Base-by-base conservation (phyloP, 331 rosid genomes). In the Prunus yedoensis region DNA sequence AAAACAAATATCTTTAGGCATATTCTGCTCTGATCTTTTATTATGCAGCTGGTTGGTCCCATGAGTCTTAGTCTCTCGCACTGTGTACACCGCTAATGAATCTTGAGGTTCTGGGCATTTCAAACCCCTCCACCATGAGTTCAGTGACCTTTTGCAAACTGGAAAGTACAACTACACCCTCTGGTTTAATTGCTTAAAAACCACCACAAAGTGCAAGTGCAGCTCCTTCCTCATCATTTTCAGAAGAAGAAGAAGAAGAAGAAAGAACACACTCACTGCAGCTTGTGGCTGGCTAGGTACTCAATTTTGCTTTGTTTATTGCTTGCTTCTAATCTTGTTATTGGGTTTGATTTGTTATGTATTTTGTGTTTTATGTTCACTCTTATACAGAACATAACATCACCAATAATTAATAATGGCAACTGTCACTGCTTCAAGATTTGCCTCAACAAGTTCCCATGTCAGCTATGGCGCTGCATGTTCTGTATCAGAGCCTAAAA, bases 361-460 rank as follows among this genome's bases (percentile, higher is more conserved):
- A 4, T 65, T 15, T 10, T 38, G 9, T 38, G 2, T 38, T 38
- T 38, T 38, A 38, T 38, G 43, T 38, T 38, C 43, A 12, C 43
- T 20, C 15, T 27, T 79, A 79, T 77, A 23, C 86, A 76, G 79
- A 52, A 68, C 45, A 49, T 11, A 46, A 46, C n/a, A 25, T 14
- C 38, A 4, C 38, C 38, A 64, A 23, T 63, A 60, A 47, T 66
- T 68, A 30, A 2, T 41, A 2, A 88, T 91, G 96, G 90, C 89
- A 70, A 66, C 81, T 71, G 15, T 88, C 52, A 58, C 89, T 70
- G 89, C 83, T 73, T 82, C 93, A 58, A 82, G 77, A 66, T 52
- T 87, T 65, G 80, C 85, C 73, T 82, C 90, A 25, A 81, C 79
- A 75, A 79, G 56, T 56, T 71, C 83, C 16, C 76, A 66, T 46